phyloP scores from a whole-genome alignment of 2,329 filamentous ascomycete genomes.

The Paraconiothyrium brasiliense region DNA sequence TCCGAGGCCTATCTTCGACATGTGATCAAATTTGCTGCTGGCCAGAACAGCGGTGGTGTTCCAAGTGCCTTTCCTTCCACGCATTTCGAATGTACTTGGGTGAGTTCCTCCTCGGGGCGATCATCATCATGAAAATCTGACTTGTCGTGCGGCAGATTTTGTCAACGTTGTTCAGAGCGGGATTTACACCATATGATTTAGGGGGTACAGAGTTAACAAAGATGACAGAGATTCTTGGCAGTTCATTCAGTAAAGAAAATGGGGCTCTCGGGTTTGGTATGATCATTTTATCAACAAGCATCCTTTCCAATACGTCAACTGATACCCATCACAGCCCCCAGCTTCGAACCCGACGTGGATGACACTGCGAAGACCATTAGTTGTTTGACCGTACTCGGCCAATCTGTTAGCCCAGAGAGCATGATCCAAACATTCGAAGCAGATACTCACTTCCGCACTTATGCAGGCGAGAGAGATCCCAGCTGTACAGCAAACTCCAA shows the following conservation, averaged over 20 bases:
- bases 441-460: neutral
- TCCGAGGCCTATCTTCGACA: conserved; percentile 42
- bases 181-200: too few relatives aligned
- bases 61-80: conserved; percentile 42
- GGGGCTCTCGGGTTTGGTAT: conserved; percentile 23
- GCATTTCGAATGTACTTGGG: conserved; percentile 44
- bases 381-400: neutral
- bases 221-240: too few relatives aligned
- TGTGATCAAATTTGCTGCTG: conserved; percentile 4
- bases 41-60: conserved; percentile 27
- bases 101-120: neutral
- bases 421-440: too few relatives aligned
- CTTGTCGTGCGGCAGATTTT: too few relatives aligned
- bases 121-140: too few relatives aligned
- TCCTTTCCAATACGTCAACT: neutral
- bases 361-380: conserved; percentile 23
- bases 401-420: too few relatives aligned
- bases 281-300: neutral
- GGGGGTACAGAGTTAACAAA: too few relatives aligned
- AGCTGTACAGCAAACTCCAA: neutral
- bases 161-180: neutral
- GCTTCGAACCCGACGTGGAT: conserved; percentile 19
- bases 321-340: conserved; percentile 10
- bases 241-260: too few relatives aligned
- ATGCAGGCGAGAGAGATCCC: neutral